These are phyloP conservation scores for Conticribra guillardii DNA, from an alignment of 108 stramenopile species.

Conservation along the genomic window DNA sequence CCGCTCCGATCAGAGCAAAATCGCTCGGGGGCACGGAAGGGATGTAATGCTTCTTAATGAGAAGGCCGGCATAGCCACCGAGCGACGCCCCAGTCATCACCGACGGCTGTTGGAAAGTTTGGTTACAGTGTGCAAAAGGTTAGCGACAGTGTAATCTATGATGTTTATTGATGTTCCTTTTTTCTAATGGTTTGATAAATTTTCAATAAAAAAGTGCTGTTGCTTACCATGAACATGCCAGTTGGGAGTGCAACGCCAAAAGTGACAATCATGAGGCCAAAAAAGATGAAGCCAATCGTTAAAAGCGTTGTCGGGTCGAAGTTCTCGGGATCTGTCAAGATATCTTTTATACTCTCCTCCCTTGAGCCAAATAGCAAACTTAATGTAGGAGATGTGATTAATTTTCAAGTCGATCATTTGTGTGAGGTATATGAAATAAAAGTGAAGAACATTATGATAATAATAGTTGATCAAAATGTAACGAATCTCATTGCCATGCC, in stretches of 20 bases:
- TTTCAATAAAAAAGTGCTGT: no score
- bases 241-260: conserved; percentile 49
- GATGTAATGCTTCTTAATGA: conserved; percentile 38
- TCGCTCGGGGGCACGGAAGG: conserved; percentile 31
- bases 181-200: no score
- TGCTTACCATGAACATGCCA: conserved; percentile 71
- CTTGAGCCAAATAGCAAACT: conserved; percentile 55
- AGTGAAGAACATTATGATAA: no score
- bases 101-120: no score
- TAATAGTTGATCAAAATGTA: no score
- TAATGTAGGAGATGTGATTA: no score
- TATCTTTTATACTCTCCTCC: conserved; percentile 54
- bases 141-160: no score
- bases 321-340: conserved; percentile 46
- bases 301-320: conserved; percentile 47
- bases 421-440: no score
- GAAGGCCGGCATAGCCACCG: conserved; percentile 55
- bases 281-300: conserved; percentile 49
- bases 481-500: no score
- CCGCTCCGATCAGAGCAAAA: conserved; percentile 65
- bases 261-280: conserved; percentile 48
- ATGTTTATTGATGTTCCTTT: no score
- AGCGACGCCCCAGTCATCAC: conserved; percentile 54
- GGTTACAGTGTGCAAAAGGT: no score
- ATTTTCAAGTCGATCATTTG: no score